Base-by-base conservation (phyloP, 176 grass and related monocot species). In the Carex pumila region DNA sequence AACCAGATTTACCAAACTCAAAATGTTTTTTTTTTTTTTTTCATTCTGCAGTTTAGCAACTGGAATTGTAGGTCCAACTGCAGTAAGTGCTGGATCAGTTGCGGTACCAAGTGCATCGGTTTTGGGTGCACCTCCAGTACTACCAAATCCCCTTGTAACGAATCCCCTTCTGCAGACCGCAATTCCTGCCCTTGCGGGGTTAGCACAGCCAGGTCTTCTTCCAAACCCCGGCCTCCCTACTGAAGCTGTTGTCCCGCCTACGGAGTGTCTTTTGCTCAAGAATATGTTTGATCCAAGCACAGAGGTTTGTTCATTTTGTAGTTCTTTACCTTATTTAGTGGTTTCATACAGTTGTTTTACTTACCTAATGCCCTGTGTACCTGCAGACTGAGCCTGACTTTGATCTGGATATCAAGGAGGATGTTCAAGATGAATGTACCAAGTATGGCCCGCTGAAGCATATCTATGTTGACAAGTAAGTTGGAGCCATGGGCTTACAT, bases 251-350 rank as follows among this genome's bases (percentile, higher is more conserved):
- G 74, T 84, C 84, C 85, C 85, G 80, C 93, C 93, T 54, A 99
- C 83, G 79, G 93, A 99, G 86, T 99, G 93, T 78, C 81, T 99
- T 65, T 74, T 95, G 81, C 84, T 99, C n/a, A 99, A 95, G 84
- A 99, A 95, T 81, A 94, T 99, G 97, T 99, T 99, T 73, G 97
- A 99, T 87, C 93, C 93, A 57, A 80, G 37, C 79, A 41, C 91
- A 41, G 97, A 99, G 97, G 93, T 98, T 83, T 54, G 82, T 63
- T 63, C 31, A 56, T 57, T 21, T 63, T 84, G 31, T 13, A 9
- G 0, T 29, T 81, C 76, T 47, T 88, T 22, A 50, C 5, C 74
- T 76, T 45, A 15, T 68, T 22, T 15, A 39, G 81, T 30, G 55
- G 12, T 83, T 7, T 55, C 68, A 47, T 88, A 39, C 50, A n/a